phyloP scores from a whole-genome alignment of 495 filamentous ascomycete genomes.

The Aspergillus carlsbadensis region DNA sequence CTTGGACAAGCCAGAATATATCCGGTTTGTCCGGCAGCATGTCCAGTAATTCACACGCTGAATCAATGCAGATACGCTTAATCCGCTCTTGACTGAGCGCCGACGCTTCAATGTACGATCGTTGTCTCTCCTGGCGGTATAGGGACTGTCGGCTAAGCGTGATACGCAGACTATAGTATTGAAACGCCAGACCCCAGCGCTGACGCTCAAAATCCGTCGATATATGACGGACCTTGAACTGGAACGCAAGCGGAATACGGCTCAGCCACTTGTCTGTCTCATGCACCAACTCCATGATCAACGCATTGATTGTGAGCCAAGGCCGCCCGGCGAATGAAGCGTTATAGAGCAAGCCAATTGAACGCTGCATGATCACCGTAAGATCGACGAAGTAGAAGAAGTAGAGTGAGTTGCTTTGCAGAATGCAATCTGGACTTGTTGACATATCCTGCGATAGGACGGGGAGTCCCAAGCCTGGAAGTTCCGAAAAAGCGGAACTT shows the following conservation, averaged over 20 bases:
- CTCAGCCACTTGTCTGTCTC: constrained; percentile 50
- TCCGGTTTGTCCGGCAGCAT: constrained; percentile 36
- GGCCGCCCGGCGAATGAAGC: constrained; percentile 43
- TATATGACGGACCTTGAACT: constrained; percentile 28
- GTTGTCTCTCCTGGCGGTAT: constrained; percentile 28
- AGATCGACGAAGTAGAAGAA: constrained; percentile 45
- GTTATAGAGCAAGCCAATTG: constrained; percentile 51
- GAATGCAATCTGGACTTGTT: constrained; percentile 10
- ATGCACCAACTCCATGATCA: constrained; percentile 45
- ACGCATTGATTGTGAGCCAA: constrained; percentile 51
- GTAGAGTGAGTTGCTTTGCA: constrained; percentile 37
- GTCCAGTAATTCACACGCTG: constrained; percentile 47
- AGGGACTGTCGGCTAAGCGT: constrained; percentile 58
- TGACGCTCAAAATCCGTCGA: constrained; percentile 24
- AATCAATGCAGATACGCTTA: constrained; percentile 39
- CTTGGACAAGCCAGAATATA: constrained; percentile 34
- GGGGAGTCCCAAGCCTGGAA: not conserved
- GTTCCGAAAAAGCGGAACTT: not conserved
- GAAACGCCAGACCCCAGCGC: constrained; percentile 40
- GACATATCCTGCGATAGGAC: not conserved
- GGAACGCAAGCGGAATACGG: constrained; percentile 44
- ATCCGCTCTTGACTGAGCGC: constrained; percentile 6
- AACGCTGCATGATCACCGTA: constrained; percentile 45
- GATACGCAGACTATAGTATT: constrained; percentile 54
- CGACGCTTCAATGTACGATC: not conserved